Percentiles rank a stretch among this genome's conserved stretches.
Conservation (phyloP, 2,329 filamentous ascomycete genomes). For the Stagonosporopsis cucurbitacearum region DNA sequence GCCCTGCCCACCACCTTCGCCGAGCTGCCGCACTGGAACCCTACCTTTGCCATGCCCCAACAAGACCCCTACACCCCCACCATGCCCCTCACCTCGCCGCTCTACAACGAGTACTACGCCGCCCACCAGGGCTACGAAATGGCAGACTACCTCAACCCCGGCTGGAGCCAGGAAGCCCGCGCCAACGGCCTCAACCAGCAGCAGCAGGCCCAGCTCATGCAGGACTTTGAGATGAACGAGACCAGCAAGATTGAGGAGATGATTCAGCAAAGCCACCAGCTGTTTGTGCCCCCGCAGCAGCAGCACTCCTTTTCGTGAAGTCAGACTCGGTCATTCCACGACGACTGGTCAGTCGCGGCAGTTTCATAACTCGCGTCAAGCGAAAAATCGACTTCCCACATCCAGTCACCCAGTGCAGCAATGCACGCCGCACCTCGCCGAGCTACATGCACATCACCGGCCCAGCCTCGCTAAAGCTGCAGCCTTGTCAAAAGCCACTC, state of each 20-base stretch:
- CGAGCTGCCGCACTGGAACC: constrained; percentile 47
- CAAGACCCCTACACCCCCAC: constrained; percentile 38
- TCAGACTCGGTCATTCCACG: too few relatives aligned
- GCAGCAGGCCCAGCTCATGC: constrained; percentile 84
- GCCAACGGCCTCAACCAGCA: constrained; percentile 69
- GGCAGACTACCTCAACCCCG: constrained; percentile 58
- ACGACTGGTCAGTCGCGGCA: too few relatives aligned
- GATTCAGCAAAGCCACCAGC: constrained; percentile 50
- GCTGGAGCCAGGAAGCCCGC: constrained; percentile 60
- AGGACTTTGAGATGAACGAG: constrained; percentile 69
- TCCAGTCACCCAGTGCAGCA: too few relatives aligned
- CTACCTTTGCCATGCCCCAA: constrained; percentile 44
- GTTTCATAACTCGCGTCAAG: too few relatives aligned
- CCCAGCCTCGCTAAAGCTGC: too few relatives aligned
- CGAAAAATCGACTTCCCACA: too few relatives aligned
- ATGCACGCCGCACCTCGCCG: too few relatives aligned
- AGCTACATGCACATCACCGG: too few relatives aligned
- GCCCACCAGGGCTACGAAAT: constrained; percentile 46
- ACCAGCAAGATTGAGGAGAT: constrained; percentile 50
- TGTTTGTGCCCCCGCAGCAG: constrained; percentile 43
- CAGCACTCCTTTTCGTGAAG: constrained; percentile 38
- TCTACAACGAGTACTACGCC: constrained; percentile 45
- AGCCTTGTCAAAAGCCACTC: too few relatives aligned
- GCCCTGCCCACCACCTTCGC: constrained; percentile 46
- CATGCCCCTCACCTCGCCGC: constrained; percentile 36